Evolutionary conservation across 768 basidiomycete genomes (phyloP).

Genomic region (Kwoniella heveanensis): DNA sequence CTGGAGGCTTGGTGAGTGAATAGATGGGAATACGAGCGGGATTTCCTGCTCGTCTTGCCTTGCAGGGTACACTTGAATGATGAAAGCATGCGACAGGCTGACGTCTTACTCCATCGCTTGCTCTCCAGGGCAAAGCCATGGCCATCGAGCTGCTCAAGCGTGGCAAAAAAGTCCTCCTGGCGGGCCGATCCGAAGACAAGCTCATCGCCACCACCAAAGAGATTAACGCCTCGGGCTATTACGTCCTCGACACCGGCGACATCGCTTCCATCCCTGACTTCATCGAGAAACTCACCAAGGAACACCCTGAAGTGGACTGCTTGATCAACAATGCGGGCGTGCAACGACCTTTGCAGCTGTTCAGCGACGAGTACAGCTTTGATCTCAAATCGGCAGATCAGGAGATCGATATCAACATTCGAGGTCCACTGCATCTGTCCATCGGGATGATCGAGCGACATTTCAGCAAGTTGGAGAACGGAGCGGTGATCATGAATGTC

Average conservation of each 20-base stretch:
- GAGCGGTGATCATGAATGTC: conserved; percentile 44
- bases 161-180: conserved; percentile 37
- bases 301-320: conserved; percentile 42
- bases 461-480: conserved; percentile 26
- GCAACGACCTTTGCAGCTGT: conserved; percentile 28
- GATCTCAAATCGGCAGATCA: conserved; percentile 34
- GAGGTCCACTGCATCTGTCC: conserved; percentile 37
- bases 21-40: too few species aligned
- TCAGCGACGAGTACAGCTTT: conserved; percentile 30
- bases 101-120: too few species aligned
- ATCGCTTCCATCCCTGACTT: conserved; percentile 19
- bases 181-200: conserved; percentile 32
- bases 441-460: conserved; percentile 28
- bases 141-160: conserved; percentile 31
- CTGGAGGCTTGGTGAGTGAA: conserved; percentile 37
- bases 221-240: conserved; percentile 38
- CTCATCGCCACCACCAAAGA: conserved; percentile 27
- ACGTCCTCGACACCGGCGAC: conserved; percentile 38
- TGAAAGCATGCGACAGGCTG: too few species aligned
- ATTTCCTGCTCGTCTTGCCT: too few species aligned
- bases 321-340: conserved; percentile 49
- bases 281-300: conserved; percentile 27
- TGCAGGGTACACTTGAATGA: too few species aligned
- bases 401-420: conserved; percentile 41
- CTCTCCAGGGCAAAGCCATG: conserved; percentile 38